Evolutionary conservation across 768 basidiomycete genomes (phyloP).

Genomic region (Mycena sanguinolenta): DNA sequence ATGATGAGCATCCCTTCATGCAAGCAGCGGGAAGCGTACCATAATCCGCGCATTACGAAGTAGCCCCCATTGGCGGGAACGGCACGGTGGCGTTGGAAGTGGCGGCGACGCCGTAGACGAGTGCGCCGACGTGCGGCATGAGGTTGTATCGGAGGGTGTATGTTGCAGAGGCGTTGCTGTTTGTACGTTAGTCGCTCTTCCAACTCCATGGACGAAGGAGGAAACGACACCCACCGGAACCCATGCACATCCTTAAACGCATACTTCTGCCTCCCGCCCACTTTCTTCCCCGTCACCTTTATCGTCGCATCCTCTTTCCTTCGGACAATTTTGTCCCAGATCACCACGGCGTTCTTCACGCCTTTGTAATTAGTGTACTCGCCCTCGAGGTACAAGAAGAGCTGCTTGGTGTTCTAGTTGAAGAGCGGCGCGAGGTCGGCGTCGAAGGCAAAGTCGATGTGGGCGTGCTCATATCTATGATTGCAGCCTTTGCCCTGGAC

Average conservation of each 20-base stretch:
- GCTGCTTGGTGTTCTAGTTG: conserved; percentile 97
- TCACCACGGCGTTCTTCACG: conserved; percentile 85
- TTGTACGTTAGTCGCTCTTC: conserved; percentile 3
- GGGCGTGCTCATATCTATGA: conserved; percentile 82
- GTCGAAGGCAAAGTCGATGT: conserved; percentile 84
- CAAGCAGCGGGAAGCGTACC: too few relatives aligned
- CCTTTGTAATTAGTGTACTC: conserved; percentile 83
- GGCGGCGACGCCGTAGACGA: conserved; percentile 81
- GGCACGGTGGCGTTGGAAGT: conserved; percentile 51
- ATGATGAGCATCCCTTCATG: too few relatives aligned
- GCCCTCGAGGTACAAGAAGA: conserved; percentile 89
- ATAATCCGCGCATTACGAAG: neutral
- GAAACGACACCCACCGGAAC: conserved; percentile 21
- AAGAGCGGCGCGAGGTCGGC: conserved; percentile 86
- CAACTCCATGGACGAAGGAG: neutral
- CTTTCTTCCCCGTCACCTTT: conserved; percentile 70
- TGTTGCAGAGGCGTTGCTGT: conserved; percentile 76
- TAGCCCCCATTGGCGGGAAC: conserved; percentile 40
- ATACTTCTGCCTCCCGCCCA: conserved; percentile 70
- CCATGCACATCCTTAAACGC: conserved; percentile 73
- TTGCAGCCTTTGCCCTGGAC: conserved; percentile 64
- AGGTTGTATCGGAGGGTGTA: conserved; percentile 89
- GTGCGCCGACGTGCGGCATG: conserved; percentile 89
- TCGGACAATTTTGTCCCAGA: conserved; percentile 95
- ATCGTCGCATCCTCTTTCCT: conserved; percentile 81